These are phyloP conservation scores for Globisporangium alternatum DNA, from an alignment of 352 stramenopile species.

Conservation along the genomic window DNA sequence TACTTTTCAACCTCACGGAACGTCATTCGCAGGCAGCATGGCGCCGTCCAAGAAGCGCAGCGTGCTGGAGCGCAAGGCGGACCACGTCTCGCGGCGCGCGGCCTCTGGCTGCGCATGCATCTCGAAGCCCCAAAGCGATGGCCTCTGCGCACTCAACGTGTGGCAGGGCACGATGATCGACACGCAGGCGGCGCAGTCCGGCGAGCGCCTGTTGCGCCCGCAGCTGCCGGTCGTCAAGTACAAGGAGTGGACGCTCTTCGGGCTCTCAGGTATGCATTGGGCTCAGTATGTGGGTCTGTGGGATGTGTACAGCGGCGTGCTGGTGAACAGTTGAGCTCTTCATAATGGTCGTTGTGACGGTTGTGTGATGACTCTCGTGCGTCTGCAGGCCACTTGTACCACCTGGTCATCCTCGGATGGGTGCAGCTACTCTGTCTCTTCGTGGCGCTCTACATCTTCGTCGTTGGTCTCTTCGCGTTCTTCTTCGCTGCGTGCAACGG, in stretches of 20 bases:
- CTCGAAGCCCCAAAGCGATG: constrained; percentile 22
- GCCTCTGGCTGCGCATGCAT: constrained; percentile 34
- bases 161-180: constrained; percentile 60
- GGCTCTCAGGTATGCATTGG: constrained; percentile 29
- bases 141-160: constrained; percentile 47
- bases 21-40: too few species aligned
- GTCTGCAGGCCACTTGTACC: constrained; percentile 38
- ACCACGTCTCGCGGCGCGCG: too few species aligned
- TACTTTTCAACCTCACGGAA: too few species aligned
- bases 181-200: constrained; percentile 14
- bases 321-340: too few species aligned
- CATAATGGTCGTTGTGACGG: too few species aligned
- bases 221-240: constrained; percentile 44
- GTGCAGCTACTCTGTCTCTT: constrained; percentile 42
- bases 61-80: too few species aligned
- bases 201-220: constrained; percentile 33
- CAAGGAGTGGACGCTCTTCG: constrained; percentile 36
- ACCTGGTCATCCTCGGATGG: constrained; percentile 50
- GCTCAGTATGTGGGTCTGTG: too few species aligned
- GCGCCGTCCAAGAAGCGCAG: too few species aligned
- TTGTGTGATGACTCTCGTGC: background rate
- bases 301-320: too few species aligned
- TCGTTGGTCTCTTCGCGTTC: constrained; percentile 48
- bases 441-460: constrained; percentile 37
- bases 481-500: constrained; percentile 38